Evolutionary conservation across 2,329 filamentous ascomycete genomes (phyloP).

Genomic region (Aureobasidium sp.): DNA sequence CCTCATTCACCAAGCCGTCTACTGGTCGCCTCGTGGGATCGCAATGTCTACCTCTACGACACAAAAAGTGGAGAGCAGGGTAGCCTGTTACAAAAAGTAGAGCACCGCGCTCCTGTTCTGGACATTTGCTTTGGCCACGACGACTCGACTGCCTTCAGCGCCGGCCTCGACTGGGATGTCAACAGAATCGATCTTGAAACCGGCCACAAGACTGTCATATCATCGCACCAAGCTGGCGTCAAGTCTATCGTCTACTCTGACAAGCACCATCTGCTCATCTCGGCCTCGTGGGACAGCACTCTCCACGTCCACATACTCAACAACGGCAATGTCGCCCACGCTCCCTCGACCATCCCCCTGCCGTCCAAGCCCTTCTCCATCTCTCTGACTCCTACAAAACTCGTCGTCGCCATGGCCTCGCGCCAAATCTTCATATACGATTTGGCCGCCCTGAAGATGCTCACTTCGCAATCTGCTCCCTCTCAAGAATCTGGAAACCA

Average conservation of each 20-base stretch:
- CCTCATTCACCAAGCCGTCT: slow-evolving; percentile 66
- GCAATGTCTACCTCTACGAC: slow-evolving; percentile 84
- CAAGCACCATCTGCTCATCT: slow-evolving; percentile 73
- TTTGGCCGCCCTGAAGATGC: slow-evolving; percentile 58
- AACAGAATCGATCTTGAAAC: slow-evolving; percentile 64
- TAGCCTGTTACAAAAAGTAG: slow-evolving; percentile 63
- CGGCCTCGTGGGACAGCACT: slow-evolving; percentile 88
- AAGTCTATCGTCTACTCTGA: slow-evolving; percentile 79
- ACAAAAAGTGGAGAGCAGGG: slow-evolving; percentile 48
- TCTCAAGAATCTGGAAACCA: slow-evolving; percentile 15
- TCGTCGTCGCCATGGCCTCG: slow-evolving; percentile 92
- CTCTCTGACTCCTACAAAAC: slow-evolving; percentile 68
- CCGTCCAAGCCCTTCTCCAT: slow-evolving; percentile 87
- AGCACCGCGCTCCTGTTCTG: slow-evolving; percentile 77
- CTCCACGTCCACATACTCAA: slow-evolving; percentile 71
- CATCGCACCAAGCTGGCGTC: slow-evolving; percentile 71
- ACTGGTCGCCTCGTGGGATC: slow-evolving; percentile 93
- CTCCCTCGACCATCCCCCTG: slow-evolving; percentile 60
- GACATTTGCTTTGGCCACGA: slow-evolving; percentile 84
- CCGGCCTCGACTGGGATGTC: slow-evolving; percentile 81
- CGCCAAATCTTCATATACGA: slow-evolving; percentile 95
- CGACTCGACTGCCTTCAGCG: slow-evolving; percentile 78
- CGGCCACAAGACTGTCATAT: slow-evolving; percentile 66
- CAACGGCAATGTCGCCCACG: slow-evolving; percentile 38
- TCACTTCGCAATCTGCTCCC: slow-evolving; percentile 42